These are phyloP conservation scores for Holtermannia corniformis DNA, from an alignment of 768 basidiomycete species.

Conservation along the genomic window DNA sequence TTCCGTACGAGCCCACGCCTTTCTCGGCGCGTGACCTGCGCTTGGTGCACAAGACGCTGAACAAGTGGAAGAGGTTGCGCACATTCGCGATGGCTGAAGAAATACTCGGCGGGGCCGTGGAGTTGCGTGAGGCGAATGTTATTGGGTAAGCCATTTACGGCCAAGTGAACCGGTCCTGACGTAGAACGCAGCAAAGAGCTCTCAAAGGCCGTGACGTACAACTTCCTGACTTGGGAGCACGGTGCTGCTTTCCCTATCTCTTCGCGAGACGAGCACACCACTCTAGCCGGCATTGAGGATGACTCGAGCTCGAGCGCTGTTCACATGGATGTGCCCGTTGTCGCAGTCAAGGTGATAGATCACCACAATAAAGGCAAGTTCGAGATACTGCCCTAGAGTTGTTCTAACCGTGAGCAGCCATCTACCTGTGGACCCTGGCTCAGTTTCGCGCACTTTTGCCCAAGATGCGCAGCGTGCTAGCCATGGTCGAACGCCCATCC, in stretches of 20 bases:
- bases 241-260: conserved; percentile 69
- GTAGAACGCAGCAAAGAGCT: conserved; percentile 61
- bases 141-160: conserved; percentile 48
- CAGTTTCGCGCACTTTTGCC: conserved; percentile 78
- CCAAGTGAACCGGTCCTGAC: not conserved
- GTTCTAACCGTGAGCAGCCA: conserved; percentile 47
- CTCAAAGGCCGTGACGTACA: conserved; percentile 76
- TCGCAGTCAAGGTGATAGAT: conserved; percentile 86
- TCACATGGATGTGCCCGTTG: conserved; percentile 67
- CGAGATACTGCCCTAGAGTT: not conserved
- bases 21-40: conserved; percentile 74
- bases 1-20: conserved; percentile 66
- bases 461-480: conserved; percentile 85
- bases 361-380: conserved; percentile 53
- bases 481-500: conserved; percentile 81
- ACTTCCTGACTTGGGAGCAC: conserved; percentile 85
- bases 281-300: conserved; percentile 84
- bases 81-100: conserved; percentile 88
- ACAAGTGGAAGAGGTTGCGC: conserved; percentile 73
- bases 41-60: conserved; percentile 70
- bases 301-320: conserved; percentile 71
- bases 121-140: conserved; percentile 89
- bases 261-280: conserved; percentile 73
- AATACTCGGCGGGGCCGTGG: conserved; percentile 70
- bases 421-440: conserved; percentile 86